Evolutionary conservation across 2,329 filamentous ascomycete species (phyloP), one percentile per base, ranked within the genome.

Genomic region (Falciphora oryzae): DNA sequence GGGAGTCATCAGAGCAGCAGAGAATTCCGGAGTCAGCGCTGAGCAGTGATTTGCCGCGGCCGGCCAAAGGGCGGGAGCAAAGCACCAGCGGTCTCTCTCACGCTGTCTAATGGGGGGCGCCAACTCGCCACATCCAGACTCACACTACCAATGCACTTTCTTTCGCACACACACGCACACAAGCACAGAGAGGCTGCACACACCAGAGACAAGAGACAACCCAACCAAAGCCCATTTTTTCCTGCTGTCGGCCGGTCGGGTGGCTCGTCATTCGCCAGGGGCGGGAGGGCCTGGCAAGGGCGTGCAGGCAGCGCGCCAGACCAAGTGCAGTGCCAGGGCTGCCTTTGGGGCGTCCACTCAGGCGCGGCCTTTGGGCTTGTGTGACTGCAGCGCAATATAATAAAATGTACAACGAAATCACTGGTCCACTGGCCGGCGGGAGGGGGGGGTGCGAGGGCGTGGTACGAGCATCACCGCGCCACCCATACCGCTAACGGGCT

Each of bases 1-100:
- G 57, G 59, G 59, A 61, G 59, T 61, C 59, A 61, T 16, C 59
- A 61, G 59, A 35, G 59, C 59, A 61, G 25, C 32, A 61, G 38
- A 59, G 31, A 61, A 61, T 61, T 61, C 59, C 59, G 27, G 59
- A 38, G 32, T 28, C 28, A 32, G 57, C 28, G 31, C 5, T 32
- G 38, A 50, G 32, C 38, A 18, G 18, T 22, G 38, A 50, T 50
- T 50, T 50, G 38, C 38, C 38, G 18, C 16, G 11, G 38, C 16
- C 32, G 11, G 6, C 16, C 38, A 22, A 50, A 50, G 38, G 8
- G 38, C 38, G 38, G 38, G 38, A 50, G 38, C 6, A 50, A 6
- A 22, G 3, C 38, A 50, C 38, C 38, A 7, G 38, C 38, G 5
- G 38, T 50, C 16, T 18, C 8, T 10, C 8, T 5, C 32, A 11